These are phyloP conservation scores for Penicillium salamii DNA, from an alignment of 495 filamentous ascomycete species.

Conservation along the genomic window DNA sequence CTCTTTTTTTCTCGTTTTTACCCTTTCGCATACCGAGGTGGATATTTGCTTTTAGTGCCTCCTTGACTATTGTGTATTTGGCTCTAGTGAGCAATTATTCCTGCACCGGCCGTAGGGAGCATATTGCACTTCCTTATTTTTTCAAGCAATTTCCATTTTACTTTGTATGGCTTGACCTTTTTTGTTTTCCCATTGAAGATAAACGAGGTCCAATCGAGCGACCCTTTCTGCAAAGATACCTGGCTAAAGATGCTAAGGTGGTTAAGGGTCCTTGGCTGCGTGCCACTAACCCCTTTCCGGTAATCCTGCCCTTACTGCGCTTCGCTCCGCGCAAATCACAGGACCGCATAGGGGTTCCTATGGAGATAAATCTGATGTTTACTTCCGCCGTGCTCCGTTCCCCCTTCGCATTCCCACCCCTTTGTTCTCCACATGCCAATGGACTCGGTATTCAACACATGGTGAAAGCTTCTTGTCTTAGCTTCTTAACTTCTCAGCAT, in stretches of 20 bases:
- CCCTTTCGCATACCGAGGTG: conserved; percentile 1
- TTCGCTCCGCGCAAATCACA: conserved; percentile 1
- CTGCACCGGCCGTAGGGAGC: conserved; percentile 7
- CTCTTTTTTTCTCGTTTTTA: too few species aligned
- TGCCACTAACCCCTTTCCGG: conserved; percentile 1
- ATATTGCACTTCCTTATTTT: too few species aligned
- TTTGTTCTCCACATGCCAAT: too few species aligned
- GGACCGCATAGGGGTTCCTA: not conserved
- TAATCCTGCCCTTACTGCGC: not conserved
- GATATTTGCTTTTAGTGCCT: not conserved
- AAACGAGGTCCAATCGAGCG: not conserved
- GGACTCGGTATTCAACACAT: too few species aligned
- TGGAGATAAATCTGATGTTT: conserved; percentile 2
- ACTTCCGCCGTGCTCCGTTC: not conserved
- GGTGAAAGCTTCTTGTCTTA: conserved; percentile 2
- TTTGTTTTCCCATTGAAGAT: not conserved
- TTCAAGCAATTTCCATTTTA: too few species aligned
- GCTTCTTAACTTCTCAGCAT: not conserved
- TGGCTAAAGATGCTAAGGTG: not conserved
- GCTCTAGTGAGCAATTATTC: too few species aligned
- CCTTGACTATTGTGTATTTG: too few species aligned
- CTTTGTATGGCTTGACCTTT: not conserved
- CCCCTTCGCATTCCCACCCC: too few species aligned
- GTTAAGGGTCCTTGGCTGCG: conserved; percentile 8
- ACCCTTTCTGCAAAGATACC: not conserved